These are phyloP conservation scores for Ophiostoma perfectum DNA, from an alignment of 2,329 filamentous ascomycete genomes.

Conservation along the genomic window DNA sequence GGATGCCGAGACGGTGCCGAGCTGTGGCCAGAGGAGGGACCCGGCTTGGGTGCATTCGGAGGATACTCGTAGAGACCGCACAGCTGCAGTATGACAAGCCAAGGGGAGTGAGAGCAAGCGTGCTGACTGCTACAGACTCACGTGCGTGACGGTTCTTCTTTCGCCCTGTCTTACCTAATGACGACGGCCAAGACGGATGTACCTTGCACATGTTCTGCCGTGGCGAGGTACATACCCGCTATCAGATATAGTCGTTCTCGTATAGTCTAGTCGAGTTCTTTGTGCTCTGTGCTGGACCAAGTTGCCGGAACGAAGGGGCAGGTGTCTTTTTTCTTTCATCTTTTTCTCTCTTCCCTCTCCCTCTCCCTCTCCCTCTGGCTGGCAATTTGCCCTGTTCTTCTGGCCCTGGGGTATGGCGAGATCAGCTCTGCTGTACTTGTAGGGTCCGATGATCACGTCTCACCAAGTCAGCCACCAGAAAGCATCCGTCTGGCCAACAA, in stretches of 20 bases:
- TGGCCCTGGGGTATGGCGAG: background rate
- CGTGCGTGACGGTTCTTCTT: no score
- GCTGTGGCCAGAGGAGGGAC: background rate
- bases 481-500: background rate
- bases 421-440: background rate
- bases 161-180: background rate
- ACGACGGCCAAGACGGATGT: constrained; percentile 5
- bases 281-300: background rate
- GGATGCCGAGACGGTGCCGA: constrained; percentile 1
- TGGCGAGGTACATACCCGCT: background rate
- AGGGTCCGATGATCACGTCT: background rate
- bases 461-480: background rate
- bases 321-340: background rate
- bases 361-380: no score
- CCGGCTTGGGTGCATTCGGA: no score
- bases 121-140: no score
- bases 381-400: no score
- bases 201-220: background rate
- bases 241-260: background rate
- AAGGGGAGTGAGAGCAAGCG: no score
- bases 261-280: background rate
- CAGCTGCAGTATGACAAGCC: no score
- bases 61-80: no score
- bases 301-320: no score
- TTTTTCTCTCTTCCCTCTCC: background rate